Evolutionary conservation across 306 rosid genomes (phyloP), one percentile per base, ranked within the genome.

Genomic region (Castanospermum australe): DNA sequence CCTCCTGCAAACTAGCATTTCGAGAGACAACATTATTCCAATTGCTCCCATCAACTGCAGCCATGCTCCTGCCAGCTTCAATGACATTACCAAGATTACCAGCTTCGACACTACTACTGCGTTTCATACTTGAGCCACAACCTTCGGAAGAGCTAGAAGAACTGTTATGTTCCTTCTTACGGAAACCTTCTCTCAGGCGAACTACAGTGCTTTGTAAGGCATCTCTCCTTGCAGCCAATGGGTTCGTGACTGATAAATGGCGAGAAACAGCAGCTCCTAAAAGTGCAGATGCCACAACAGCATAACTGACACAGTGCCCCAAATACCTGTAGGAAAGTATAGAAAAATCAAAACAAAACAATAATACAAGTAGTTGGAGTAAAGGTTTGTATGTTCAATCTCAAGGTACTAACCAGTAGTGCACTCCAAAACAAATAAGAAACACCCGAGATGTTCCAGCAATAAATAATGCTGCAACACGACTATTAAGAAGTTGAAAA

Each of bases 271-370:
- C 97, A 75, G 98, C 99, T 44, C 97, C 98, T 55, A 90, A 83
- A 50, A 96, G 92, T 66, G 93, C 99, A 76, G 97, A 84, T 6
- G 99, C 99, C 83, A 96, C 97, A 84, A 96, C 92, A 59, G 91
- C 97, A 87, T 96, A 96, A 89, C 99, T 96, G 75, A 96, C 88
- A 89, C 99, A 96, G 79, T 96, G 99, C 48, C 99, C 99, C 88
- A 96, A 83, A 86, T 90, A 96, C 99, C 99, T 96, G 84, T 60
- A 47, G 61, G 62, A 79, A 84, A 73, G 51, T 32, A 15, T 22
- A 50, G 75, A 45, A n/a, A 50, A 35, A 47, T 79, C 61, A 83
- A n/a, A n/a, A 60, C 63, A 80, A 63, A 76, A 84, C 79, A 81
- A 24, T 69, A 68, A 73, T 30, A 66, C 42, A 81, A 70, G 80